These are phyloP conservation scores for Raffaelea albimanens DNA, from an alignment of 2,329 filamentous ascomycete genomes.

Conservation along the genomic window DNA sequence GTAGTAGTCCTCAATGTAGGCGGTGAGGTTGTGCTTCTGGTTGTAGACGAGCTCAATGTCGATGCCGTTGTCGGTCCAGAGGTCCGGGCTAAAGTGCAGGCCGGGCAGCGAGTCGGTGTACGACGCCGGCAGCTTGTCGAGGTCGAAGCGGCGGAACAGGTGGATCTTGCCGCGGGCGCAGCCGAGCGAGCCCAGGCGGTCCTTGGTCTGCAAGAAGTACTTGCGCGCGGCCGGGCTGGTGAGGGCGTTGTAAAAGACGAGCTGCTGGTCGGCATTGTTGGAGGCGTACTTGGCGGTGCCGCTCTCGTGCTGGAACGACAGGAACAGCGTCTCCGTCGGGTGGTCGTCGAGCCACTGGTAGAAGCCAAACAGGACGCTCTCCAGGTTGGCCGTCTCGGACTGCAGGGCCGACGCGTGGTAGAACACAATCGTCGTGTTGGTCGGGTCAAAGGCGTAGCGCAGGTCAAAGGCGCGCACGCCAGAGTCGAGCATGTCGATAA, in stretches of 20 bases:
- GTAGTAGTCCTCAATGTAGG: slow-evolving; percentile 42
- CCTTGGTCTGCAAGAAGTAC: slow-evolving; percentile 36
- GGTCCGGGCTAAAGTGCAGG: slow-evolving; percentile 31
- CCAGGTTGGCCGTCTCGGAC: slow-evolving; percentile 31
- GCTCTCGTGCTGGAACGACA: slow-evolving; percentile 38
- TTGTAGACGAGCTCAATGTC: slow-evolving; percentile 34
- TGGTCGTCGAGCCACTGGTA: slow-evolving; percentile 39
- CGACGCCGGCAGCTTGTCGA: slow-evolving; percentile 24
- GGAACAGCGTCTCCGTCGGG: slow-evolving; percentile 31
- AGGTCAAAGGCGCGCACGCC: slow-evolving; percentile 42
- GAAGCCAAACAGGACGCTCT: slow-evolving; percentile 35
- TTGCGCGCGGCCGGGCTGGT: slow-evolving; percentile 25
- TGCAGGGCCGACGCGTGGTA: slow-evolving; percentile 36
- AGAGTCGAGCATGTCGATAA: slow-evolving; percentile 30
- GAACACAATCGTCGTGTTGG: slow-evolving; percentile 34
- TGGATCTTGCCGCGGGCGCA: slow-evolving; percentile 33
- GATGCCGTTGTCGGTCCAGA: slow-evolving; percentile 32
- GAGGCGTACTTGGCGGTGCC: slow-evolving; percentile 18
- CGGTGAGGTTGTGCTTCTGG: slow-evolving; percentile 22
- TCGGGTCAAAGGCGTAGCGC: slow-evolving; percentile 36
- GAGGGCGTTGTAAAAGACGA: slow-evolving; percentile 25
- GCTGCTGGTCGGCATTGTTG: slow-evolving; percentile 27
- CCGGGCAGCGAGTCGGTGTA: slow-evolving; percentile 31
- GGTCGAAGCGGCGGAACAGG: slow-evolving; percentile 34
- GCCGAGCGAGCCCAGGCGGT: slow-evolving; percentile 37